A percentile compares a stretch with the other conserved stretches of the same genome.
Conservation (phyloP, 2,329 filamentous ascomycete genomes). For the Curvularia spicifera region DNA sequence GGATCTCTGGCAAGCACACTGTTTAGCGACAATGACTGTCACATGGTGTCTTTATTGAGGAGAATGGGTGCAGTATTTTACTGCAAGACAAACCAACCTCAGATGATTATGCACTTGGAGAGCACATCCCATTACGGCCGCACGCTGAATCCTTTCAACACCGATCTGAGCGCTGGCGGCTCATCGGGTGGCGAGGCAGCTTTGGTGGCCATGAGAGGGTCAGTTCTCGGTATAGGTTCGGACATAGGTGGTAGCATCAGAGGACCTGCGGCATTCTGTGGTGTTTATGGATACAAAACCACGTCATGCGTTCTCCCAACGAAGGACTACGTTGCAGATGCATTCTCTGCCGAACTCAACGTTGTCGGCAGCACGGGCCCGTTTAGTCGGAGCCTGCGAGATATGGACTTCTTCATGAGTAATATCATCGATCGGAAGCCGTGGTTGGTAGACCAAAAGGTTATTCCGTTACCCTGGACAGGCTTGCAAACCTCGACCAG, state of each 20-base stretch:
- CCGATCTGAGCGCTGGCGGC: constrained; percentile 55
- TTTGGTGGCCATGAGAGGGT: constrained; percentile 29
- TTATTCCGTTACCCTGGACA: constrained; percentile 31
- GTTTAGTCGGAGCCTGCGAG: constrained; percentile 25
- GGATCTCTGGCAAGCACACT: constrained; percentile 57
- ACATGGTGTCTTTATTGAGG: constrained; percentile 61
- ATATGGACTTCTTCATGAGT: constrained; percentile 27
- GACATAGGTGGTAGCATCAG: constrained; percentile 38
- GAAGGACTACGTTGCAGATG: constrained; percentile 13
- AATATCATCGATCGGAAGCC: constrained; percentile 20
- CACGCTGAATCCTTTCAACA: constrained; percentile 55
- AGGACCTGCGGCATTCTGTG: constrained; percentile 30
- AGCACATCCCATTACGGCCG: constrained; percentile 60
- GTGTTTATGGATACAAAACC: constrained; percentile 39
- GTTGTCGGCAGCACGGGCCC: constrained; percentile 23
- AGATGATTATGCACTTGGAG: constrained; percentile 60
- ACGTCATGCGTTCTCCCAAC: constrained; percentile 28
- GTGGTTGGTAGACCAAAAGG: constrained; percentile 23
- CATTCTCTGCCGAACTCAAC: constrained; percentile 26
- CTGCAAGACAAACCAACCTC: constrained; percentile 60
- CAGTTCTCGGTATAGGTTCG: constrained; percentile 30
- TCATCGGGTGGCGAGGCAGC: constrained; percentile 48
- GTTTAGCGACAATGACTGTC: constrained; percentile 59
- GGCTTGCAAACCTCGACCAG: constrained; percentile 19
- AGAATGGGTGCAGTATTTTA: constrained; percentile 60